These are phyloP conservation scores for Massariosphaeria phaeospora DNA, from an alignment of 495 filamentous ascomycete genomes.

Conservation along the genomic window DNA sequence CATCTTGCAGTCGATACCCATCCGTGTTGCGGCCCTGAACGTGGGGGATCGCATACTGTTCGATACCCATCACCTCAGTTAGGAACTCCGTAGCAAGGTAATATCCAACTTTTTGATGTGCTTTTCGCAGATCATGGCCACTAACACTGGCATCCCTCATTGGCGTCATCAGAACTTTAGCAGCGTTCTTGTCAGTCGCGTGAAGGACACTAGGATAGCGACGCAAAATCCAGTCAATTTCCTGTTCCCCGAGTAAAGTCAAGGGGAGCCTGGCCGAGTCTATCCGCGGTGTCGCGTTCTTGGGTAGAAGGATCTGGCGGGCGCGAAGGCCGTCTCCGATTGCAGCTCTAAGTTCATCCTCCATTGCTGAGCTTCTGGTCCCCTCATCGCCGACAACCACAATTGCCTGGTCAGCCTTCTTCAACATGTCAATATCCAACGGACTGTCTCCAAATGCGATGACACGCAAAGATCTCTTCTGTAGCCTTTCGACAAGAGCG, in stretches of 20 bases:
- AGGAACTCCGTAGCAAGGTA: conserved; percentile 54
- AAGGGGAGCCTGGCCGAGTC: conserved; percentile 48
- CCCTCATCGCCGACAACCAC: conserved; percentile 54
- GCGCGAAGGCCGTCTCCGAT: conserved; percentile 46
- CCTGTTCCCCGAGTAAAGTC: conserved; percentile 36
- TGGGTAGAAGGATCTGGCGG: conserved; percentile 49
- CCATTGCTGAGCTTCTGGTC: conserved; percentile 55
- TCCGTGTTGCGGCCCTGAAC: conserved; percentile 48
- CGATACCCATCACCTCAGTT: conserved; percentile 49
- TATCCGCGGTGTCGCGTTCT: conserved; percentile 43
- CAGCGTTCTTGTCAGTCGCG: conserved; percentile 44
- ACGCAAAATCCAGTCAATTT: conserved; percentile 41
- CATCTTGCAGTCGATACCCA: conserved; percentile 51
- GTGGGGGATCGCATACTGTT: conserved; percentile 50
- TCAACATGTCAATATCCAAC: conserved; percentile 57
- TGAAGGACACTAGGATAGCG: conserved; percentile 38
- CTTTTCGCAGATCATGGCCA: conserved; percentile 49
- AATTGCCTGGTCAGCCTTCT: conserved; percentile 51
- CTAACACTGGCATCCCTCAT: conserved; percentile 50
- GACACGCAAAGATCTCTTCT: conserved; percentile 42
- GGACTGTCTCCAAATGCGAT: conserved; percentile 62
- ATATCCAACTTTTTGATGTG: conserved; percentile 49
- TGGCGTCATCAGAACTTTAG: conserved; percentile 55
- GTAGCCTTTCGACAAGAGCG: conserved; percentile 45
- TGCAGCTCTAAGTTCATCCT: conserved; percentile 43